Evolutionary conservation across 83 land plant species (phyloP), one percentile per base, ranked within the genome.

Genomic region (Picea abies): DNA sequence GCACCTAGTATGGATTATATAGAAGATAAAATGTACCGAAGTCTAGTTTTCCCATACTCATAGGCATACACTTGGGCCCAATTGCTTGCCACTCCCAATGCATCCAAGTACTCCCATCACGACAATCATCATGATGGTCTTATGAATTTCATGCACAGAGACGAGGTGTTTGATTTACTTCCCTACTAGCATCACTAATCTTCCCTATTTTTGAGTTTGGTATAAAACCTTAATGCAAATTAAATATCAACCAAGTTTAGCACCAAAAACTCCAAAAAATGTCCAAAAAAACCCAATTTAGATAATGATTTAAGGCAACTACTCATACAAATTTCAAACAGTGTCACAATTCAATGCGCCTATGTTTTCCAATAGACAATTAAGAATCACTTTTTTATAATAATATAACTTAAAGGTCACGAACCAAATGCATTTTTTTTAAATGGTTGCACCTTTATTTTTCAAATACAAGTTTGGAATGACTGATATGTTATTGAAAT

Each of bases 101-200:
- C 96, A 4, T 94, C 96, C 37, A 94, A 94, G 79, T 88, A 87
- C 66, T 87, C 94, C 2, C 90, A 94, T 78, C 96, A 90, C 83
- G 92, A 94, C 85, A 94, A 94, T 52, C 96, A 94, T 49, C 87
- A 90, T 66, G 96, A 94, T 3, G 96, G 96, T 4, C 82, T 86
- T 79, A 94, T 92, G 94, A 94, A 94, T 82, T 92, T 94, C 85
- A 94, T 92, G 93, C 94, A 94, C 67, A 87, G 93, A 76, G 92
- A 94, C 79, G 95, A 94, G 85, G 95, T 93, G 60, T 44, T 79
- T n/a, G 0, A 16, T 10, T 63, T 79, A 39, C 32, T 22, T 61
- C 72, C 41, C 61, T 58, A 22, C 15, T 6, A 79, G 25, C 19
- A 41, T 79, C 63, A 23, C 4, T 41, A 3, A 63, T 58, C 20